Conservation (phyloP, 345 rosid genomes). For the Hirschfeldia incana region DNA sequence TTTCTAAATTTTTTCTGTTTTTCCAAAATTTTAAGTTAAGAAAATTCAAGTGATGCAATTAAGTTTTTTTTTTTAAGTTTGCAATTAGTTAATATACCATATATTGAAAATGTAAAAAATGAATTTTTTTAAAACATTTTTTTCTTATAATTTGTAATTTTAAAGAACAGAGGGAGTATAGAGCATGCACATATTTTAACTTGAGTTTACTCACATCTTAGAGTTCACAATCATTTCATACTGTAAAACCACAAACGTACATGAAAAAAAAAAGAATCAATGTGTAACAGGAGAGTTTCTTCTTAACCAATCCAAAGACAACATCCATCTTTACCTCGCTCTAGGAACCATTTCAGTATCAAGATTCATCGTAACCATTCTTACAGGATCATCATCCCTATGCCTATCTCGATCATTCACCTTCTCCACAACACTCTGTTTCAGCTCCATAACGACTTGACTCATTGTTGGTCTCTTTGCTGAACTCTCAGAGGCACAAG, state of each 20-base stretch:
- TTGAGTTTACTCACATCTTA: neutral
- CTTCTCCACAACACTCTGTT: conserved; percentile 28
- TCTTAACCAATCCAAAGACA: neutral
- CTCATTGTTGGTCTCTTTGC: conserved; percentile 43
- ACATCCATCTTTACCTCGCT: neutral
- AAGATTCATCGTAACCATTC: conserved; percentile 1
- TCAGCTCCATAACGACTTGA: conserved; percentile 37
- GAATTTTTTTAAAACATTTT: too few relatives aligned
- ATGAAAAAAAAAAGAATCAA: neutral
- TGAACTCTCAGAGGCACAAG: conserved; percentile 36
- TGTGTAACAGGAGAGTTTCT: neutral
- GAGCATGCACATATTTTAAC: neutral
- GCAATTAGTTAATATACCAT: too few relatives aligned
- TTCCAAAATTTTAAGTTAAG: too few relatives aligned
- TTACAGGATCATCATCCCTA: neutral
- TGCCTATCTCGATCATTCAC: neutral
- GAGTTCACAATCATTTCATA: neutral
- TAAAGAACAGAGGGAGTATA: neutral
- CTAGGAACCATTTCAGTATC: conserved; percentile 19
- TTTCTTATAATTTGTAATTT: too few relatives aligned
- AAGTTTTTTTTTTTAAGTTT: too few relatives aligned
- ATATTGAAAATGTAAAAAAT: too few relatives aligned
- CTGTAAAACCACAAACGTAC: neutral
- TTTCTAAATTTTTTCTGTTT: too few relatives aligned
- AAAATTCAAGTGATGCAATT: too few relatives aligned